phyloP scores from a whole-genome alignment of 2,329 filamentous ascomycete species.

The Monosporascus sp. region DNA sequence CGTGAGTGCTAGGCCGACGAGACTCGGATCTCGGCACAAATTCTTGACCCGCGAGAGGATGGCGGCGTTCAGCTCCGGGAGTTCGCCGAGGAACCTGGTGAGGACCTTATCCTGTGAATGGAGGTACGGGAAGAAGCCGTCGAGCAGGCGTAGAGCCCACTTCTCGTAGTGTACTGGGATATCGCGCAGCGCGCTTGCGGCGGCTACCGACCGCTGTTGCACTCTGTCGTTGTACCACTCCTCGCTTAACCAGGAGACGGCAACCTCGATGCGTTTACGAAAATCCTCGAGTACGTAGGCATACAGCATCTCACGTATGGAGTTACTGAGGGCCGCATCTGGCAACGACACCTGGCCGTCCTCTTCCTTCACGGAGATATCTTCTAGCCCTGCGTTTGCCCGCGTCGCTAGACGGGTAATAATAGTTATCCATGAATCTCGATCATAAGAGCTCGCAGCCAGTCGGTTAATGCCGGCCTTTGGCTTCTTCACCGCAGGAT shows the following conservation, averaged over 20 bases:
- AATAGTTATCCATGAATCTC: conserved; percentile 87
- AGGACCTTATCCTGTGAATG: conserved; percentile 86
- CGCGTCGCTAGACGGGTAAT: conserved; percentile 81
- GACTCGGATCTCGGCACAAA: conserved; percentile 61
- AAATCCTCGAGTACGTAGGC: conserved; percentile 90
- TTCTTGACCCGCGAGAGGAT: conserved; percentile 70
- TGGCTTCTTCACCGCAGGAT: conserved; percentile 54
- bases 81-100: conserved; percentile 85
- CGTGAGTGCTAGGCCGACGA: conserved; percentile 58
- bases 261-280: conserved; percentile 80
- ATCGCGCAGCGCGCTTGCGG: conserved; percentile 35
- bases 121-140: conserved; percentile 86
- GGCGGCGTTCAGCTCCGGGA: conserved; percentile 69
- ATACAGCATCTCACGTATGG: conserved; percentile 76
- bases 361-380: conserved; percentile 52
- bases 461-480: conserved; percentile 76
- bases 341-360: conserved; percentile 31
- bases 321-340: conserved; percentile 48
- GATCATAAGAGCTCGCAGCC: conserved; percentile 77
- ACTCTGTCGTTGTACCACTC: conserved; percentile 94
- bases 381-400: conserved; percentile 65
- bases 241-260: conserved; percentile 90
- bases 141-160: conserved; percentile 76
- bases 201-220: conserved; percentile 36
- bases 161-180: conserved; percentile 67